phyloP scores from a whole-genome alignment of 768 basidiomycete genomes.

The Cystofilobasidium ferigula region DNA sequence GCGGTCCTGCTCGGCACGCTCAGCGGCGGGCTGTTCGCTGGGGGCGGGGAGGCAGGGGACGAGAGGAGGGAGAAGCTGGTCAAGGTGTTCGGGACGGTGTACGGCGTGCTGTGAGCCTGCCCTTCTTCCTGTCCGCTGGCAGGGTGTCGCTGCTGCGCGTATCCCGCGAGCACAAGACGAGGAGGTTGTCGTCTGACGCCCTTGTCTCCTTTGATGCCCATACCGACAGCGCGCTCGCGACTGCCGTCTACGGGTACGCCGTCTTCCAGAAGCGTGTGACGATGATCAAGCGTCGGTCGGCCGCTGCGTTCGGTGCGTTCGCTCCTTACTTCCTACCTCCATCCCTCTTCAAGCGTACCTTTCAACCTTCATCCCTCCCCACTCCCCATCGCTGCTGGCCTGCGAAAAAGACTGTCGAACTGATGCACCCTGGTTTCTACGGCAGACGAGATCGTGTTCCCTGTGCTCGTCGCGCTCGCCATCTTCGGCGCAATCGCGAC shows the following conservation, averaged over 20 bases:
- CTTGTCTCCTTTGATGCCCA: neutral
- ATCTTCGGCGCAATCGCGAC: conserved; percentile 78
- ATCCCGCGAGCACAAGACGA: conserved; percentile 37
- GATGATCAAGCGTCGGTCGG: conserved; percentile 79
- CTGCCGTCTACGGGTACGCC: conserved; percentile 69
- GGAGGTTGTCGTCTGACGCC: too few relatives aligned
- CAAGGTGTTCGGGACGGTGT: conserved; percentile 36
- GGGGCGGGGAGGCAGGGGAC: conserved; percentile 54
- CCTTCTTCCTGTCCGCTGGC: conserved; percentile 55
- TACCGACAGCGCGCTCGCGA: conserved; percentile 32
- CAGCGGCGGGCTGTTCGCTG: conserved; percentile 74
- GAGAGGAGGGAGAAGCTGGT: conserved; percentile 55
- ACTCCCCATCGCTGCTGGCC: neutral
- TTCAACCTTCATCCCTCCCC: conserved; percentile 1
- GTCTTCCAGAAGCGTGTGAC: conserved; percentile 80
- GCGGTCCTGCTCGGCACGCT: conserved; percentile 74
- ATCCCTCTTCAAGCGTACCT: neutral
- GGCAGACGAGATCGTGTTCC: conserved; percentile 69
- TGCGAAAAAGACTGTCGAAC: neutral
- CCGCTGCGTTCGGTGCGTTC: conserved; percentile 70
- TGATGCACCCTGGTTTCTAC: too few relatives aligned
- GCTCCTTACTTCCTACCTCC: neutral
- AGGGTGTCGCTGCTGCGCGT: conserved; percentile 47
- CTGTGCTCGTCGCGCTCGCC: conserved; percentile 64
- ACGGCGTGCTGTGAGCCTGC: conserved; percentile 12